Percentiles rank a stretch among this genome's conserved stretches.
These are phyloP conservation scores for Penicillium turbatum DNA, from an alignment of 495 filamentous ascomycete species.

Conservation along the genomic window DNA sequence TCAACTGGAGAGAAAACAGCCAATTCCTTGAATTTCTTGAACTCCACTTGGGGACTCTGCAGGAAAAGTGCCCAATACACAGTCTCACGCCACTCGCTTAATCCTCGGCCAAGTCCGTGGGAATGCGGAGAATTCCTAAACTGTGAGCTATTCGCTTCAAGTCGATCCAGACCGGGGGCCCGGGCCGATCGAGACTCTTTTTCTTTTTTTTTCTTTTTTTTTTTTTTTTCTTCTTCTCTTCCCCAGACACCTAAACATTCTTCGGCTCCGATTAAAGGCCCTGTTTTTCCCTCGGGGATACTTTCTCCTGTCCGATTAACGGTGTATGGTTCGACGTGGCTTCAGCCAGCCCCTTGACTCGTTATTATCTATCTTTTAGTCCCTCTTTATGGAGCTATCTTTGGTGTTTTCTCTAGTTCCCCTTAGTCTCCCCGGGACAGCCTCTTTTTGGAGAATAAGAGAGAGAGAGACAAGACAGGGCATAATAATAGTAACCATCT, in stretches of 20 bases:
- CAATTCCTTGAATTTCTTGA: too few species aligned
- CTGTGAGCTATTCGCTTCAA: neutral
- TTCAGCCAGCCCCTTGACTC: constrained; percentile 2
- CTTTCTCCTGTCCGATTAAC: neutral
- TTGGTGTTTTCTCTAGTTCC: neutral
- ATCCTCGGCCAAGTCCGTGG: constrained; percentile 30
- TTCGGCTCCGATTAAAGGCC: constrained; percentile 16
- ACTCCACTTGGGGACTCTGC: neutral
- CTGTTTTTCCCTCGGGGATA: neutral
- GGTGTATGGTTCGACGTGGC: constrained; percentile 1
- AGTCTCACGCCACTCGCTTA: constrained; percentile 31
- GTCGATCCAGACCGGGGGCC: constrained; percentile 20
- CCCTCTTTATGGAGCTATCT: neutral
- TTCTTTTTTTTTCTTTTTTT: neutral
- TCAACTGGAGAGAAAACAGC: neutral
- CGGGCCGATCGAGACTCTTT: constrained; percentile 19
- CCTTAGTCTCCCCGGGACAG: neutral
- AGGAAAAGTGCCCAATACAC: neutral
- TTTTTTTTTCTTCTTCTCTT: constrained; percentile 5
- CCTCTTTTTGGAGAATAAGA: neutral
- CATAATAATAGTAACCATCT: constrained; percentile 6
- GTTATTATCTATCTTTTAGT: neutral
- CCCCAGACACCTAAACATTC: constrained; percentile 16
- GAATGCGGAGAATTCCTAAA: constrained; percentile 6
- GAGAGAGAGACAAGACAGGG: too few species aligned